These are phyloP conservation scores for Candida insectorum DNA, from an alignment of 805 yeast genomes.

Conservation along the genomic window DNA sequence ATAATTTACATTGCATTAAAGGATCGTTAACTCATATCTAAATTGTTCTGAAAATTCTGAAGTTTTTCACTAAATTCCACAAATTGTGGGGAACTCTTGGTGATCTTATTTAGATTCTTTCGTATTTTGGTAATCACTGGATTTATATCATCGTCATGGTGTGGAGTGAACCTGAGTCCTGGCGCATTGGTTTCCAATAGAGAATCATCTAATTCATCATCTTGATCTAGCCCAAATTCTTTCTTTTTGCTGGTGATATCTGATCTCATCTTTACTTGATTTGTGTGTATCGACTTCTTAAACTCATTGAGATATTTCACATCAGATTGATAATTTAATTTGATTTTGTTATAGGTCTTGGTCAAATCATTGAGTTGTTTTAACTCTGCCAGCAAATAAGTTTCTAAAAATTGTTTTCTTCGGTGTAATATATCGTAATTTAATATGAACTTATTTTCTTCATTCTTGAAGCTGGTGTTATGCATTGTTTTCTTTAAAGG, in stretches of 20 bases:
- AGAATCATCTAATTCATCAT: conserved; percentile 1
- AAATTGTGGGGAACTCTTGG: conserved; percentile 3
- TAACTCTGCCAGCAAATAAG: conserved; percentile 38
- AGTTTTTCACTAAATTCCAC: conserved; percentile 17
- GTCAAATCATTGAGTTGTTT: conserved; percentile 34
- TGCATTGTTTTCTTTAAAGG: conserved; percentile 20
- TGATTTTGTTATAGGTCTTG: conserved; percentile 19
- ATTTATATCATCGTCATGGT: conserved; percentile 1
- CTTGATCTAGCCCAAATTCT: conserved; percentile 4
- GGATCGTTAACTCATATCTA: conserved; percentile 6
- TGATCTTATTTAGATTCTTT: conserved; percentile 3
- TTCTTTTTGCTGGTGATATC: conserved; percentile 4
- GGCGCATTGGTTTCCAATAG: not conserved
- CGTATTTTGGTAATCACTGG: conserved; percentile 5
- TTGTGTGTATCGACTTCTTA: conserved; percentile 16
- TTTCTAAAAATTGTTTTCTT: conserved; percentile 27
- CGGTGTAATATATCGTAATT: conserved; percentile 23
- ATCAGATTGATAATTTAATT: conserved; percentile 28
- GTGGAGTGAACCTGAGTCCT: not conserved
- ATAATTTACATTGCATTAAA: conserved; percentile 1
- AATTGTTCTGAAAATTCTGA: conserved; percentile 14
- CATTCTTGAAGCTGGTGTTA: conserved; percentile 9
- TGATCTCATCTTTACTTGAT: conserved; percentile 13
- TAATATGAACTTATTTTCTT: conserved; percentile 16
- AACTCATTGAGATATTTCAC: conserved; percentile 28